phyloP scores from a whole-genome alignment of 768 basidiomycete species.

The Tulasnella sp. region DNA sequence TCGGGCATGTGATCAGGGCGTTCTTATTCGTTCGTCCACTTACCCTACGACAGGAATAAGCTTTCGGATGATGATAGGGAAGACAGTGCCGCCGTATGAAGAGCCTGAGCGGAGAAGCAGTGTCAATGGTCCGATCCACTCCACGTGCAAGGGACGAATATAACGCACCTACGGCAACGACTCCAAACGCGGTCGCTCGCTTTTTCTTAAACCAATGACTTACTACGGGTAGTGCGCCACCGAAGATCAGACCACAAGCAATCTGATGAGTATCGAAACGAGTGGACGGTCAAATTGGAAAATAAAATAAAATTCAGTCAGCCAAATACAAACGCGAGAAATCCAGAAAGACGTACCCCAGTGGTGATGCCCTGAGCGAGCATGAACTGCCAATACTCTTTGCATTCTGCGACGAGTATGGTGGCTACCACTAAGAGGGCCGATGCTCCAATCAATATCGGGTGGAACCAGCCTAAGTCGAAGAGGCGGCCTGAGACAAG shows the following conservation, averaged over 20 bases:
- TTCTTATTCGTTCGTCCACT: no score
- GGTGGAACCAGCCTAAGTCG: slow-evolving; percentile 56
- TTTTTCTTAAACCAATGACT: slow-evolving; percentile 64
- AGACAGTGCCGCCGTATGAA: slow-evolving; percentile 16
- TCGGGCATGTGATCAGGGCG: no score
- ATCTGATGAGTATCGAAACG: no score
- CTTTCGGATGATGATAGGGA: slow-evolving; percentile 19
- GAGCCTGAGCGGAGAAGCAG: not conserved
- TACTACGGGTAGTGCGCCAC: slow-evolving; percentile 45
- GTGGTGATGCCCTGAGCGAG: slow-evolving; percentile 59
- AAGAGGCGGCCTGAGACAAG: slow-evolving; percentile 57
- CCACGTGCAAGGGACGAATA: not conserved
- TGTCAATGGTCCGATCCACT: not conserved
- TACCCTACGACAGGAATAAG: slow-evolving; percentile 19
- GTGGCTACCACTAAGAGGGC: slow-evolving; percentile 42
- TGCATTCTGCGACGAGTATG: slow-evolving; percentile 62
- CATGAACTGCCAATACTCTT: slow-evolving; percentile 64
- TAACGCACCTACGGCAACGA: slow-evolving; percentile 43
- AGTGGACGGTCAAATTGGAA: no score
- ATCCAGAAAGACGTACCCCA: slow-evolving; percentile 36
- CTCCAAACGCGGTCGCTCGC: slow-evolving; percentile 46
- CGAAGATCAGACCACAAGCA: slow-evolving; percentile 48
- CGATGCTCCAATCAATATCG: slow-evolving; percentile 39
- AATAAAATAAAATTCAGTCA: not conserved
- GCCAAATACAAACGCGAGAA: not conserved